Evolutionary conservation across 768 basidiomycete species (phyloP), one percentile per base, ranked within the genome.

Genomic region (Mycena polygramma): DNA sequence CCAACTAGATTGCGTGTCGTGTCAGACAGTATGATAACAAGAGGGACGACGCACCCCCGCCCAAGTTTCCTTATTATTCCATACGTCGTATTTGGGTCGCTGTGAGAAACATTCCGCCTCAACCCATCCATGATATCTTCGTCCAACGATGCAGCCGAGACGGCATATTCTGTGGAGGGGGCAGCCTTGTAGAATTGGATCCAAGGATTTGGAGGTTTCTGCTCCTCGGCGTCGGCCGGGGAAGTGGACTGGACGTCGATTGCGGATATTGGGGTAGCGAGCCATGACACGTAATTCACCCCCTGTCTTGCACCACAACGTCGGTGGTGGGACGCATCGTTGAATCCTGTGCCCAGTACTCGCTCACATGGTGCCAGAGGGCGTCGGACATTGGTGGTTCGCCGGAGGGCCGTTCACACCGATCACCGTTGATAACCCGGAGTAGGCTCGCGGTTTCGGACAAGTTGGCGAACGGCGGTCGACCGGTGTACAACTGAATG

Each of bases 61-160:
- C 97, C 97, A 69, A 99, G 95, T 83, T 98, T 99, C 86, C 94
- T 96, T 80, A 98, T 98, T 86, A 97, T 98, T 75, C 92, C 93
- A 81, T 98, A 99, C 24, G 97, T 78, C 73, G 86, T 76, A 82
- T 94, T 95, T 24, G 97, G 98, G 79, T 99, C 97, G 20, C 94
- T 92, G 46, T 88, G 83, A 49, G 88, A 90, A 54, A 98, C 97
- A 1, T 98, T 95, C 70, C 90, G 90, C 72, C 95, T 86, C 73
- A 99, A 83, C 82, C 97, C 97, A 78, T 97, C 94, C 96, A 98
- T 97, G 75, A 98, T 97, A 2, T 36, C 59, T 36, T 35, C 17
- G n/a, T 60, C 45, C 26, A 45, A 36, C n/a, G 6, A 6, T 7
- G 45, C 26, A 46, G 26, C 5, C 17, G 11, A 26, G 26, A 10